Percentiles rank a stretch among this genome's conserved stretches.
Conservation (phyloP, 805 yeast species). For the Candida argentea region DNA sequence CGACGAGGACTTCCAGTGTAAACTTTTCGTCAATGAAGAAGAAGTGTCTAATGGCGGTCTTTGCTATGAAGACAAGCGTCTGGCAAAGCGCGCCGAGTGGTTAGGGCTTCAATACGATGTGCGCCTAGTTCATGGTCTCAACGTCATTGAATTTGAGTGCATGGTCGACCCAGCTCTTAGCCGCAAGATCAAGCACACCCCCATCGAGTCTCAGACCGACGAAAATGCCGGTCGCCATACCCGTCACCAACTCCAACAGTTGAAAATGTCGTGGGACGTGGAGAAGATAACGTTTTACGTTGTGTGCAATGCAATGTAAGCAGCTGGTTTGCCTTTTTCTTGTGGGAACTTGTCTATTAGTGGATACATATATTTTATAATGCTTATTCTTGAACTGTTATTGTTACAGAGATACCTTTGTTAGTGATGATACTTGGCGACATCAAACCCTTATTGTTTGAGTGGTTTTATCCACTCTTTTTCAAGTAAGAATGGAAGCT, state of each 20-base stretch:
- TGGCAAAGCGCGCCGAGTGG: constrained; percentile 7
- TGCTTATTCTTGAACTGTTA: no score
- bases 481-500: no score
- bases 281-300: constrained; percentile 27
- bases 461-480: no score
- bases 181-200: constrained; percentile 22
- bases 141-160: constrained; percentile 29
- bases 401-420: not conserved
- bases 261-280: constrained; percentile 36
- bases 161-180: constrained; percentile 30
- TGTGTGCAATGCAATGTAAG: constrained; percentile 16
- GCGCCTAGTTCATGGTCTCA: constrained; percentile 30
- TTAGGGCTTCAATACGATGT: constrained; percentile 26
- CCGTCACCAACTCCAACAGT: constrained; percentile 34
- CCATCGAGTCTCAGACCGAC: constrained; percentile 13
- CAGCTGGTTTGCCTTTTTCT: not conserved
- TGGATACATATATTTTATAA: no score
- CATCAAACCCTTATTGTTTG: no score
- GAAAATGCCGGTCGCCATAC: constrained; percentile 32
- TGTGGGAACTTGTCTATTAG: not conserved
- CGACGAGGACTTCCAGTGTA: constrained; percentile 34
- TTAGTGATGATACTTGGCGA: no score
- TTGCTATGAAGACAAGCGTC: constrained; percentile 17
- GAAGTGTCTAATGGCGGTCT: constrained; percentile 25
- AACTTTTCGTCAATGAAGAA: constrained; percentile 27